Conservation (phyloP, 768 basidiomycete species). For the Boletus rubroflammeus region DNA sequence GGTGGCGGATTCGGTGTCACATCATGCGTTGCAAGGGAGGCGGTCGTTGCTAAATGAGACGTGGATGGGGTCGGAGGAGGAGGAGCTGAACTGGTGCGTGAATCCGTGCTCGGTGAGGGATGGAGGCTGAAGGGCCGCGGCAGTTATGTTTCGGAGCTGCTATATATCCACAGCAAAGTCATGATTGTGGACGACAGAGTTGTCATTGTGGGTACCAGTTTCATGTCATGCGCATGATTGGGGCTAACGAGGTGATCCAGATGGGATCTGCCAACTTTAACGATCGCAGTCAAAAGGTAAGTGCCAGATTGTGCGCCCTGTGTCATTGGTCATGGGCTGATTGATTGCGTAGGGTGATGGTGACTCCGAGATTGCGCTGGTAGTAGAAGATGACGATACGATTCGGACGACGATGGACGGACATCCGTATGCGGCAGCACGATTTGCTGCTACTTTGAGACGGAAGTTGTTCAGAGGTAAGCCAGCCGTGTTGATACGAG, state of each 20-base stretch:
- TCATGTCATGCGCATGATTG: background rate
- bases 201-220: constrained; percentile 64
- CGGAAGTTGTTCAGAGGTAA: constrained; percentile 79
- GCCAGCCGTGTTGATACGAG: constrained; percentile 4
- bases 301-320: background rate
- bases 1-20: constrained; percentile 75
- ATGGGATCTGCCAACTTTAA: constrained; percentile 95
- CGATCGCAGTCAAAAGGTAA: constrained; percentile 76
- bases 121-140: constrained; percentile 7
- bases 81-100: constrained; percentile 77
- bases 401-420: constrained; percentile 79
- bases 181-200: constrained; percentile 94
- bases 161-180: constrained; percentile 84
- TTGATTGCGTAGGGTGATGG: constrained; percentile 67
- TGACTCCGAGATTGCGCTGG: constrained; percentile 90
- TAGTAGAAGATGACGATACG: constrained; percentile 85
- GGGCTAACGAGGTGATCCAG: constrained; percentile 34
- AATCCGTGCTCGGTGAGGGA: constrained; percentile 1
- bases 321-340: constrained; percentile 3
- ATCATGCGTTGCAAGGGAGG: constrained; percentile 68
- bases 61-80: constrained; percentile 82
- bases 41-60: constrained; percentile 66
- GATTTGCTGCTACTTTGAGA: constrained; percentile 82
- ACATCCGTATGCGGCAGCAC: constrained; percentile 60
- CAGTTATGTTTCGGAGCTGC: constrained; percentile 75